phyloP scores from a whole-genome alignment of 2,329 filamentous ascomycete species.

The Aspergillus hortae region DNA sequence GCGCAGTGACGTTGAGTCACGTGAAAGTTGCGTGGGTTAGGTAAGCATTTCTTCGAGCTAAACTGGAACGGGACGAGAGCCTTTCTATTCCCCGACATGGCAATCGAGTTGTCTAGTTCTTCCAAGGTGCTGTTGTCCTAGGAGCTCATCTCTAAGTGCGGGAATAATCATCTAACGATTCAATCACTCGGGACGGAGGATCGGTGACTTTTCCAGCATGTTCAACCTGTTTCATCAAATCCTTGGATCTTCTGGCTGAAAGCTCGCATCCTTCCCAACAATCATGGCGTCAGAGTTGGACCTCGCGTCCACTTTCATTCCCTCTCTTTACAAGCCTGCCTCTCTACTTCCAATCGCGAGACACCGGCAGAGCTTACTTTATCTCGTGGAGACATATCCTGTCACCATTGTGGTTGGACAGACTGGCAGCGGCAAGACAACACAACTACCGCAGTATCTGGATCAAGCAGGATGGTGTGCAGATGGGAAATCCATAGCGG shows the following conservation, averaged over 20 bases:
- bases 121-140: neutral
- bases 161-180: too few relatives aligned
- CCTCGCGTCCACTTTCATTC: slow-evolving; percentile 57
- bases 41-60: neutral
- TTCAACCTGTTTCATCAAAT: slow-evolving; percentile 5
- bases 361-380: slow-evolving; percentile 74
- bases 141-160: too few relatives aligned
- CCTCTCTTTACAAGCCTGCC: slow-evolving; percentile 80
- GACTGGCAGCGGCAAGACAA: slow-evolving; percentile 93
- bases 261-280: neutral
- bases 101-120: neutral
- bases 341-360: slow-evolving; percentile 82
- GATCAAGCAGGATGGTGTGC: slow-evolving; percentile 85
- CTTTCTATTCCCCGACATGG: neutral
- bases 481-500: slow-evolving; percentile 75
- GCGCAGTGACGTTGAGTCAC: slow-evolving; percentile 18
- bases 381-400: slow-evolving; percentile 77
- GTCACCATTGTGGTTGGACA: slow-evolving; percentile 90
- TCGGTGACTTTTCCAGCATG: neutral
- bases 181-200: neutral
- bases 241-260: neutral
- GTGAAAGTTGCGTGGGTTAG: slow-evolving; percentile 4
- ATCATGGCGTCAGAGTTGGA: slow-evolving; percentile 44
- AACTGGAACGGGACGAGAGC: neutral
- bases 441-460: slow-evolving; percentile 89